Conservation (phyloP, 345 rosid genomes). For the Pistacia integerrima region DNA sequence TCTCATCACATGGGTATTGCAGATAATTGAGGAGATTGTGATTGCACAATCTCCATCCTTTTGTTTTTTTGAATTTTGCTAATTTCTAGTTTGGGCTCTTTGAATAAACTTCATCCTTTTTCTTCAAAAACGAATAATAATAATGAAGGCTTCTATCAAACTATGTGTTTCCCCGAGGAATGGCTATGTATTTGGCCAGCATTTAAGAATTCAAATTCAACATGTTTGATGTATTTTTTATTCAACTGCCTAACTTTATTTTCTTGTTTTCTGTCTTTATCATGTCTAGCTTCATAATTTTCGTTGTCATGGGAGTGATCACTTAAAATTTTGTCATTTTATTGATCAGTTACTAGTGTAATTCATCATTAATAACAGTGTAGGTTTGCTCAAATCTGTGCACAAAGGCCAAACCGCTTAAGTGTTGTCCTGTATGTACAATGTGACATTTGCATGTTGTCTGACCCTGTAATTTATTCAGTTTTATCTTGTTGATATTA, state of each 20-base stretch:
- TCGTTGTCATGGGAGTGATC: conserved; percentile 1
- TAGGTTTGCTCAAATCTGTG: neutral
- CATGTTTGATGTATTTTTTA: neutral
- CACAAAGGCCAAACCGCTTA: too few relatives aligned
- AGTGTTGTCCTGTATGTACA: too few relatives aligned
- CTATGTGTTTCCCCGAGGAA: neutral
- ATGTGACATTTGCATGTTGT: neutral
- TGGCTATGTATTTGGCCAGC: neutral
- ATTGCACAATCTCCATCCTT: neutral
- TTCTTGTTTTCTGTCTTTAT: neutral
- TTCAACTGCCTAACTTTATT: neutral
- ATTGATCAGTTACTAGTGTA: neutral
- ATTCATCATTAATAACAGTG: neutral
- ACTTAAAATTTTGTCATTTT: neutral
- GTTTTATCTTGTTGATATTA: conserved; percentile 10
- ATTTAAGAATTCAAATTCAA: neutral
- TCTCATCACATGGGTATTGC: neutral
- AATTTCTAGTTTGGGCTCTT: neutral
- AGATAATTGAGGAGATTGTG: neutral
- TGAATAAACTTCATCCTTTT: neutral
- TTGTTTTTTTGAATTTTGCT: neutral
- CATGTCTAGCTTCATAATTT: neutral
- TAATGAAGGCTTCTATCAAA: neutral
- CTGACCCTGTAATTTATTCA: conserved; percentile 4
- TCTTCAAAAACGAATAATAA: too few relatives aligned